Percentiles rank a stretch among this genome's conserved stretches.
phyloP scores from a whole-genome alignment of 2,329 filamentous ascomycete species.

The Phialocephala sp. region DNA sequence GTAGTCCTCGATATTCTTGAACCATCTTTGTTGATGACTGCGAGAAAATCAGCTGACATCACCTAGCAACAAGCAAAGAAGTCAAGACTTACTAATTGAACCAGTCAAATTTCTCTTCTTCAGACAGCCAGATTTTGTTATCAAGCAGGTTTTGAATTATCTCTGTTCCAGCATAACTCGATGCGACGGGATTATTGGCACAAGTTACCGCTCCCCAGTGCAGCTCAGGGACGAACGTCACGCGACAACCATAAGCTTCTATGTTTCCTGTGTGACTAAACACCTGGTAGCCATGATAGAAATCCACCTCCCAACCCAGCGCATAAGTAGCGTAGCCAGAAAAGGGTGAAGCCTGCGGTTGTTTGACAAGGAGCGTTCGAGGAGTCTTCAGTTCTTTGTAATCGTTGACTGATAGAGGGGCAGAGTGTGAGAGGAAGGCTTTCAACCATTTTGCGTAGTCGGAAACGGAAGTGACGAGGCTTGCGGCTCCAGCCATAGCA shows the following conservation, averaged over 20 bases:
- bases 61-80: neutral
- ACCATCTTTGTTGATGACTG: conserved; percentile 30
- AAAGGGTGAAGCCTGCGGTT: neutral
- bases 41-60: neutral
- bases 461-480: conserved; percentile 52
- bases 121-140: conserved; percentile 46
- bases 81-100: conserved; percentile 39
- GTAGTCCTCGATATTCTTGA: conserved; percentile 32
- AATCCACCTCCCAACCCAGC: conserved; percentile 47
- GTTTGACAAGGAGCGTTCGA: conserved; percentile 33
- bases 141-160: conserved; percentile 50
- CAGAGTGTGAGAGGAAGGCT: conserved; percentile 50
- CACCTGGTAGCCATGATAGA: conserved; percentile 51
- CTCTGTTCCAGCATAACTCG: conserved; percentile 44
- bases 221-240: conserved; percentile 52
- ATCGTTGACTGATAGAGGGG: conserved; percentile 44
- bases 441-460: conserved; percentile 60
- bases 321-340: conserved; percentile 43
- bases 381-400: conserved; percentile 45
- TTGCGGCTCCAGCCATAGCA: conserved; percentile 50
- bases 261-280: conserved; percentile 52
- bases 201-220: conserved; percentile 51
- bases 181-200: conserved; percentile 51
- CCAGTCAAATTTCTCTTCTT: conserved; percentile 47
- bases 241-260: conserved; percentile 50